phyloP scores from a whole-genome alignment of 495 filamentous ascomycete species.

The Rhizodiscina lignyota region DNA sequence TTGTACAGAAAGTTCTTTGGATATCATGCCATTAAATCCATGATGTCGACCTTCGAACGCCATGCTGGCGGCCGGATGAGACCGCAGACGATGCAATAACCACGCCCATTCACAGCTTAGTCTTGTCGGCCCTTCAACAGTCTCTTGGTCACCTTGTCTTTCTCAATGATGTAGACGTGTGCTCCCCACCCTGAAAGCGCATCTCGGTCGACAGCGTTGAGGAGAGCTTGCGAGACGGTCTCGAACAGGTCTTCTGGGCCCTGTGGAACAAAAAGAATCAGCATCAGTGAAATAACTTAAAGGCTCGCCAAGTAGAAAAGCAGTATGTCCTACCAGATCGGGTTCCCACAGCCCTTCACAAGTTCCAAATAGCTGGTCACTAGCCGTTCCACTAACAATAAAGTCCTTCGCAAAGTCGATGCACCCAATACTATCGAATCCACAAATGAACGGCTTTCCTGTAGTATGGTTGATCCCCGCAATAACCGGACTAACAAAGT shows the following conservation, averaged over 20 bases:
- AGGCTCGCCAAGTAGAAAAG: neutral
- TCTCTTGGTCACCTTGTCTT: constrained; percentile 97
- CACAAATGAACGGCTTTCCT: constrained; percentile 91
- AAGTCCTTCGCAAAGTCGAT: constrained; percentile 99
- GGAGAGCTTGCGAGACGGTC: constrained; percentile 90
- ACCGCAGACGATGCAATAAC: no score
- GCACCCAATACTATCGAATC: constrained; percentile 97
- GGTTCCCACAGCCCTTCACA: constrained; percentile 98
- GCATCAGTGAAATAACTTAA: constrained; percentile 12
- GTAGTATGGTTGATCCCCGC: constrained; percentile 86
- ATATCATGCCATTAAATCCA: no score
- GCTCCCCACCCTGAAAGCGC: constrained; percentile 96
- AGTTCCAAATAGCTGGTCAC: constrained; percentile 94
- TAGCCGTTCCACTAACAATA: constrained; percentile 90
- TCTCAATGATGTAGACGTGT: constrained; percentile 97
- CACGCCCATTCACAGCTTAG: no score
- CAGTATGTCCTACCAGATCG: constrained; percentile 50
- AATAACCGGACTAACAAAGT: constrained; percentile 86
- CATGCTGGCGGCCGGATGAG: no score
- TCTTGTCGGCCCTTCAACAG: constrained; percentile 83
- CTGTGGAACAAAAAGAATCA: constrained; percentile 24
- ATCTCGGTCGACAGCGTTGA: constrained; percentile 92
- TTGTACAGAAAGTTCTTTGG: no score
- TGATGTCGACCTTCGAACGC: no score
- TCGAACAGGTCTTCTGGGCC: constrained; percentile 91